Percentiles rank a stretch among this genome's conserved stretches.
phyloP scores from a whole-genome alignment of 805 yeast genomes.

The Kurtzmaniella fragi region DNA sequence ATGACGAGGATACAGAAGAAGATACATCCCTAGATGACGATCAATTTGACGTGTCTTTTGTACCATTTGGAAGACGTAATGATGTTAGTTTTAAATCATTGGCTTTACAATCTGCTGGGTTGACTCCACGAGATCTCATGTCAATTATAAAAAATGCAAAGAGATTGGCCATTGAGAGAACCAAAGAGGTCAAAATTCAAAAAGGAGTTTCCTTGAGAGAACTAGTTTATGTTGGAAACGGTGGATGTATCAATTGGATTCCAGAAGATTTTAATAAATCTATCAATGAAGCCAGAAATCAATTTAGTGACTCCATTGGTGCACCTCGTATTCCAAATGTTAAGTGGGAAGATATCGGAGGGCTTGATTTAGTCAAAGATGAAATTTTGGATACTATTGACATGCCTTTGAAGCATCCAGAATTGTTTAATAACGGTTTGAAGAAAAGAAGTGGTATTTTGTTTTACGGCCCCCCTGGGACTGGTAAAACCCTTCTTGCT shows the following conservation, averaged over 20 bases:
- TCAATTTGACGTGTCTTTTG: constrained; percentile 10
- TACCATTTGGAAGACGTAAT: constrained; percentile 21
- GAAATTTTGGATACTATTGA: constrained; percentile 95
- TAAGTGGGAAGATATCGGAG: constrained; percentile 97
- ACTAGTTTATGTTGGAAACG: constrained; percentile 42
- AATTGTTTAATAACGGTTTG: constrained; percentile 79
- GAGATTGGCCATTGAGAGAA: constrained; percentile 48
- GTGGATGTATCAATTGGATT: constrained; percentile 48
- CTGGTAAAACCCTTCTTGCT: constrained; percentile 93
- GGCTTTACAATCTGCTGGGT: constrained; percentile 87
- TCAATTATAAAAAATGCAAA: constrained; percentile 69
- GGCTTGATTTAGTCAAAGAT: constrained; percentile 82
- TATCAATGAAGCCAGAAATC: constrained; percentile 75
- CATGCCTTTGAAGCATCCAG: constrained; percentile 92
- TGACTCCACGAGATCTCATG: constrained; percentile 76
- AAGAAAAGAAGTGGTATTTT: constrained; percentile 92
- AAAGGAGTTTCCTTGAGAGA: constrained; percentile 14
- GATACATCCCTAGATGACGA: constrained; percentile 4
- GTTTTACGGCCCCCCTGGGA: constrained; percentile 98
- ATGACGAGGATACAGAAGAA: constrained; percentile 16
- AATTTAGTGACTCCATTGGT: constrained; percentile 90
- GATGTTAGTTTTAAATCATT: constrained; percentile 53
- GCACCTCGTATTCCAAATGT: constrained; percentile 96
- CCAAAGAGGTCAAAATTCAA: constrained; percentile 27
- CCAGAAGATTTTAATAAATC: constrained; percentile 66